phyloP scores from a whole-genome alignment of 2,329 filamentous ascomycete species.

The Domatiomyces catenatus region DNA sequence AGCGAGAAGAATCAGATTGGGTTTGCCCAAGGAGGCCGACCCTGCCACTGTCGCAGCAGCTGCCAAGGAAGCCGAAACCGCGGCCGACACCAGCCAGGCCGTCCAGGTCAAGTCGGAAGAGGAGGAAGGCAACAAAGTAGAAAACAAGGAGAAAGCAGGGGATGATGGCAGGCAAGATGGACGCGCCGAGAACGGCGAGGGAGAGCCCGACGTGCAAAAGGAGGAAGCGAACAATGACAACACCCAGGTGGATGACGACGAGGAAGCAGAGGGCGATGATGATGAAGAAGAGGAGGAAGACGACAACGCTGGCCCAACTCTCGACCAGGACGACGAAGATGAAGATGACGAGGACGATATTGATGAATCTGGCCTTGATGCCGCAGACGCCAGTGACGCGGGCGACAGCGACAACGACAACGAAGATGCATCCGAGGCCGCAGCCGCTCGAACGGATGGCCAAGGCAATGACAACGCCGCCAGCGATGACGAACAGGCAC shows the following conservation, averaged over 20 bases:
- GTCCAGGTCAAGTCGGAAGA: neutral
- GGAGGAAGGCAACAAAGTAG: neutral
- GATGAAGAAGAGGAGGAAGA: neutral
- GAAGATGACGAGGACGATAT: constrained; percentile 1
- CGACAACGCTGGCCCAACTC: neutral
- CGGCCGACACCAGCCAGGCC: constrained; percentile 1
- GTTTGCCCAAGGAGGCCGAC: constrained; percentile 14
- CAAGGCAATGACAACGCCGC: constrained; percentile 1
- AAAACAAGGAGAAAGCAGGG: neutral
- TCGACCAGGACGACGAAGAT: constrained; percentile 6
- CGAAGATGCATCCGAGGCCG: constrained; percentile 12
- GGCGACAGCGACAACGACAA: constrained; percentile 21
- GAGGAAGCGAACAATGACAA: neutral
- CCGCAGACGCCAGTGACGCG: constrained; percentile 20
- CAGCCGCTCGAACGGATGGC: constrained; percentile 8
- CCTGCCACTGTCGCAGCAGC: constrained; percentile 1
- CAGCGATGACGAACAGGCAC: constrained; percentile 5
- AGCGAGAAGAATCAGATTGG: constrained; percentile 14
- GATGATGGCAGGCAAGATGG: constrained; percentile 3
- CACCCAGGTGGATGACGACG: neutral
- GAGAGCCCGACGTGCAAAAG: neutral
- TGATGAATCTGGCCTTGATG: constrained; percentile 13
- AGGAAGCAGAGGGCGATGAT: neutral
- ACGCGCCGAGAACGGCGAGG: constrained; percentile 1
- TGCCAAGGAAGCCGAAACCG: neutral